Evolutionary conservation across 2,329 filamentous ascomycete species (phyloP), one percentile per base, ranked within the genome.

Genomic region (Pseudogymnoascus sp.): DNA sequence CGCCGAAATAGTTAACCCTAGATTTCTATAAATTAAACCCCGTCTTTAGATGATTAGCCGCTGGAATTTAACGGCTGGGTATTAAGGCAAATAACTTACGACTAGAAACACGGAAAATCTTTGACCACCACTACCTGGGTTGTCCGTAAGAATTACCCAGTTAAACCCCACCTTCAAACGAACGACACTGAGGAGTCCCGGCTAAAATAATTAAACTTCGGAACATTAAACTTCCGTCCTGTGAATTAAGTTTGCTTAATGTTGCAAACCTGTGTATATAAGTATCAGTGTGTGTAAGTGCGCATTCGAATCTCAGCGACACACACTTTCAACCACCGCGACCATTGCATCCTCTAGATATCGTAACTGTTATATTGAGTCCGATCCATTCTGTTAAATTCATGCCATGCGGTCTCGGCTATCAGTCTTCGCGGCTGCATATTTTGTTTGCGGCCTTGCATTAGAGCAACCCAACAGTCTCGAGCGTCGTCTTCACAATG

Each of bases 401-500:
- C 6, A 6, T 40, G 16, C 37, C n/a, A 40, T 40, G 37, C 14
- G 37, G 37, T 40, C 37, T 40, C 4, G 5, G 6, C 16, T 40
- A 40, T 40, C 16, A 40, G 14, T 40, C 12, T 8, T 40, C 7
- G 37, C n/a, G n/a, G 37, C n/a, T 40, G 14, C n/a, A n/a, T 14
- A 40, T 40, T 5, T 40, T 16, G 37, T 16, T 40, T 40, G 6
- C 14, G n/a, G 37, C n/a, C 37, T 40, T 40, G 14, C 37, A 16
- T 8, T 8, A 16, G 37, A n/a, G 14, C 16, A 40, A n/a, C 5
- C 14, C 8, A 16, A 40, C 14, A n/a, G n/a, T 40, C 37, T 40
- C 7, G 12, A 40, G n/a, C 14, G n/a, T n/a, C 63, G 60, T 26
- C 64, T 68, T 3, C 60, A 65, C 4, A 68, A 68, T 62, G 66